A percentile compares a stretch with the other conserved stretches of the same genome.
Evolutionary conservation across 148 eudicot genomes (phyloP).

Genomic region (Rhododendron kiyosumense): DNA sequence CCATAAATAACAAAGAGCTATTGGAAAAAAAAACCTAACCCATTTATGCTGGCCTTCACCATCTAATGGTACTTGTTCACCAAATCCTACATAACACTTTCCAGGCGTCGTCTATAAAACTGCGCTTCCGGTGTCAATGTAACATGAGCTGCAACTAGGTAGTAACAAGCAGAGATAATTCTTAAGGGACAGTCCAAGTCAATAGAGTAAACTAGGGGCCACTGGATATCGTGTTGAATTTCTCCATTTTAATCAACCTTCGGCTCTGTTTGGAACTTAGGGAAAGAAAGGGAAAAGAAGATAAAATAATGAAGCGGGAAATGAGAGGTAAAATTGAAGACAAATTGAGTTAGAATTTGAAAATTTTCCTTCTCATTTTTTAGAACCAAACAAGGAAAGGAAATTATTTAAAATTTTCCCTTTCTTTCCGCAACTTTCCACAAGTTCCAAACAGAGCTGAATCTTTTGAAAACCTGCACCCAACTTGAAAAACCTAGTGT

Average conservation of each 20-base stretch:
- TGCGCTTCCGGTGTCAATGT: slow-evolving; percentile 21
- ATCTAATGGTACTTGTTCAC: neutral
- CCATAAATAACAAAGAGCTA: neutral
- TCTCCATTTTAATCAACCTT: neutral
- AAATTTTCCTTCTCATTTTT: neutral
- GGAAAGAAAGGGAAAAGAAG: neutral
- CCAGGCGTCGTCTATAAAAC: neutral
- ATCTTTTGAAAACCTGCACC: neutral
- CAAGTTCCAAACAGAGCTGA: neutral
- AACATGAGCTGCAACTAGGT: slow-evolving; percentile 14
- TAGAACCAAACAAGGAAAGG: neutral
- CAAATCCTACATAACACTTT: slow-evolving; percentile 2
- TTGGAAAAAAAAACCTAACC: neutral
- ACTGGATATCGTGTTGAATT: neutral
- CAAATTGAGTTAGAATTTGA: too few relatives aligned
- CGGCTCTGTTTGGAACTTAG: neutral
- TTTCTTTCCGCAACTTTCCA: neutral
- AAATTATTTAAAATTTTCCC: neutral
- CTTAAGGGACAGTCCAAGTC: neutral
- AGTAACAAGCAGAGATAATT: neutral
- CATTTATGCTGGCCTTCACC: slow-evolving; percentile 12
- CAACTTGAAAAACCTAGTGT: neutral
- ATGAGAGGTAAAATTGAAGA: neutral
- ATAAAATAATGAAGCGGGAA: neutral
- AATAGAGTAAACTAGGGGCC: neutral